These are phyloP conservation scores for Tarenaya hassleriana DNA, from an alignment of 345 rosid species.

Conservation along the genomic window DNA sequence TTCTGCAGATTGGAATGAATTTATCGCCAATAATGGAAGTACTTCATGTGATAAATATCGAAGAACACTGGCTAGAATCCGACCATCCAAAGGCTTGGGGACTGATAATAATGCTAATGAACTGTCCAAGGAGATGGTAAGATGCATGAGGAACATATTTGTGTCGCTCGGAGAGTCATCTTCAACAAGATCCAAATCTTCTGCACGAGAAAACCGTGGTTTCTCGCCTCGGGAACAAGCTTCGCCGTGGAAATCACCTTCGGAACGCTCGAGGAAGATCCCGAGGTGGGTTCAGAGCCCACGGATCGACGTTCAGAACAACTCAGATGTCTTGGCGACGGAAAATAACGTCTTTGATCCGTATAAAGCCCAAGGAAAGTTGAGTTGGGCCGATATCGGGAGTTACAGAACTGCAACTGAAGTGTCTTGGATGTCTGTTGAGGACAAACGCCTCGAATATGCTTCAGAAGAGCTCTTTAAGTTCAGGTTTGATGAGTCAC, in stretches of 20 bases:
- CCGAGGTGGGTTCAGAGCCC: slow-evolving; percentile 32
- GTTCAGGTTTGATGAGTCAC: slow-evolving; percentile 23
- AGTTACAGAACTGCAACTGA: slow-evolving; percentile 30
- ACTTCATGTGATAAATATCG: slow-evolving; percentile 12
- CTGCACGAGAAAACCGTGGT: slow-evolving; percentile 17
- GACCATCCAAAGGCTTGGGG: slow-evolving; percentile 18
- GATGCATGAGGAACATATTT: slow-evolving; percentile 90
- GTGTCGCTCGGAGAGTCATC: slow-evolving; percentile 76
- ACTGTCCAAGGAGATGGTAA: slow-evolving; percentile 73
- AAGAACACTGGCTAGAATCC: slow-evolving; percentile 22
- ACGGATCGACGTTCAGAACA: slow-evolving; percentile 26
- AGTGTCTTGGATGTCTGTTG: slow-evolving; percentile 34
- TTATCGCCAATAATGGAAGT: slow-evolving; percentile 13
- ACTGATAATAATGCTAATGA: slow-evolving; percentile 24
- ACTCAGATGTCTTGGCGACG: slow-evolving; percentile 25
- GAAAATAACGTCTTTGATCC: slow-evolving; percentile 27
- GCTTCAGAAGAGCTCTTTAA: slow-evolving; percentile 35
- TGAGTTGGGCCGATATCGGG: slow-evolving; percentile 31
- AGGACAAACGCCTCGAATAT: slow-evolving; percentile 30
- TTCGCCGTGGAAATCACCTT: slow-evolving; percentile 32
- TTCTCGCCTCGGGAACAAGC: slow-evolving; percentile 16
- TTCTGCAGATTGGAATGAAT: slow-evolving; percentile 18
- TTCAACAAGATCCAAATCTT: slow-evolving; percentile 48
- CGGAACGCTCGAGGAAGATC: slow-evolving; percentile 30
- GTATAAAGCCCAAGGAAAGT: slow-evolving; percentile 26